A percentile compares a stretch with the other conserved stretches of the same genome.
Conservation (phyloP, 1,284 basidiomycete genomes). For the Ustilago bromivora region DNA sequence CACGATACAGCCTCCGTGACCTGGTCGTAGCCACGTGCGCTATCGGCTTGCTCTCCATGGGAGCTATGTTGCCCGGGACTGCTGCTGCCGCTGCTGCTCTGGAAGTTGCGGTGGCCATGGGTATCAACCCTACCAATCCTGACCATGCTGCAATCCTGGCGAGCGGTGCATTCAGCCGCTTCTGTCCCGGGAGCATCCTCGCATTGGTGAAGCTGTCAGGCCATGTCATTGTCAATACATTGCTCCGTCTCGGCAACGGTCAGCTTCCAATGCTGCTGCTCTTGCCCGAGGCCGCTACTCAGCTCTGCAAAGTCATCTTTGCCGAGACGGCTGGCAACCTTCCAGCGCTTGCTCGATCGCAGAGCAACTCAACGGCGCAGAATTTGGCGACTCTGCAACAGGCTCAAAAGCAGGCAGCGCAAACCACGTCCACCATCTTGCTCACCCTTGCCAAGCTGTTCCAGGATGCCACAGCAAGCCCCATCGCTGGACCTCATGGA, state of each 20-base stretch:
- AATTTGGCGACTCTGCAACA: slow-evolving; percentile 42
- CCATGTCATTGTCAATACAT: slow-evolving; percentile 44
- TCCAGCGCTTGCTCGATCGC: slow-evolving; percentile 44
- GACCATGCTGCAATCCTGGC: slow-evolving; percentile 44
- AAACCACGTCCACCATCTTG: slow-evolving; percentile 74
- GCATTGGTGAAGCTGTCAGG: slow-evolving; percentile 59
- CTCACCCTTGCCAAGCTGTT: slow-evolving; percentile 75
- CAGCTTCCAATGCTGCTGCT: slow-evolving; percentile 63
- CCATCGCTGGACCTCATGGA: slow-evolving; percentile 51
- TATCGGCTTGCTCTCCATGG: slow-evolving; percentile 60
- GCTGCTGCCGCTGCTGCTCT: slow-evolving; percentile 46
- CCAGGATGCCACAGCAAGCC: slow-evolving; percentile 71
- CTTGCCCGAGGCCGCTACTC: slow-evolving; percentile 55
- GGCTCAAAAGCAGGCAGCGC: slow-evolving; percentile 67
- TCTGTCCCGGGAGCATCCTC: slow-evolving; percentile 61
- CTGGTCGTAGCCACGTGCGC: slow-evolving; percentile 63
- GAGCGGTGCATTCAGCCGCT: slow-evolving; percentile 47
- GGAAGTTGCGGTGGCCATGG: slow-evolving; percentile 55
- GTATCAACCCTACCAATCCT: slow-evolving; percentile 52
- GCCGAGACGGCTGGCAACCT: slow-evolving; percentile 52
- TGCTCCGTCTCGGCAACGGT: slow-evolving; percentile 59
- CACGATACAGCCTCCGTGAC: slow-evolving; percentile 54
- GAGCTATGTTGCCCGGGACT: slow-evolving; percentile 54
- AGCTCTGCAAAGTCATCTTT: slow-evolving; percentile 56
- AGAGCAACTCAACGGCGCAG: slow-evolving; percentile 7